These are phyloP conservation scores for Sonneratia caseolaris DNA, from an alignment of 345 rosid species.

Conservation along the genomic window DNA sequence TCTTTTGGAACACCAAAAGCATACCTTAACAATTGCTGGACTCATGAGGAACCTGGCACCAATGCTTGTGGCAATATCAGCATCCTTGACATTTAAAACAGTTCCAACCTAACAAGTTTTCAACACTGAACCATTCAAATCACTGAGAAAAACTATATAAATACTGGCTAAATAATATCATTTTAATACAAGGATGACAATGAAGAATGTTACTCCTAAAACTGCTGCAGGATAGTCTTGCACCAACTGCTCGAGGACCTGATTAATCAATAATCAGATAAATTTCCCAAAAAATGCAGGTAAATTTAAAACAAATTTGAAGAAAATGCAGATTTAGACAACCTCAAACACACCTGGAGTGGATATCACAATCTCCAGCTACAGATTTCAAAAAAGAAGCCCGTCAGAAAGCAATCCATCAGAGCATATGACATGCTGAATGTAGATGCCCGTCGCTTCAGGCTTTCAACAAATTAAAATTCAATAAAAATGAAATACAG, in stretches of 20 bases:
- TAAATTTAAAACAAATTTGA: neutral
- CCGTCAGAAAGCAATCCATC: neutral
- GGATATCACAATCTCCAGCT: slow-evolving; percentile 52
- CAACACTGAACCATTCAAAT: neutral
- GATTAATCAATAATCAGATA: slow-evolving; percentile 1
- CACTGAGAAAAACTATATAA: neutral
- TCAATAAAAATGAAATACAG: neutral
- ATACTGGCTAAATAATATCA: neutral
- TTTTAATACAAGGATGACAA: neutral
- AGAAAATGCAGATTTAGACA: slow-evolving; percentile 4
- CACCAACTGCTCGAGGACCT: slow-evolving; percentile 34
- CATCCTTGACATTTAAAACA: slow-evolving; percentile 34
- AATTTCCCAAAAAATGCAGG: neutral
- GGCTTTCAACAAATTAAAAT: too few species aligned
- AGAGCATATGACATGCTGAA: neutral
- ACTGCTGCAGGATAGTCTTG: slow-evolving; percentile 30
- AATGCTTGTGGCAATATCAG: slow-evolving; percentile 25
- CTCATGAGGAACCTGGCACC: slow-evolving; percentile 60
- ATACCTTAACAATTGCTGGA: slow-evolving; percentile 42
- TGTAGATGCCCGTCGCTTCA: neutral
- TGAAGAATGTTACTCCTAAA: slow-evolving; percentile 35
- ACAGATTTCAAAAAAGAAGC: neutral
- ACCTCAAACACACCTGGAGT: slow-evolving; percentile 60
- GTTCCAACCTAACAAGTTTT: slow-evolving; percentile 37
- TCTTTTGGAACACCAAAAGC: neutral